Evolutionary conservation across 345 rosid genomes (phyloP).

Genomic region (Murraya paniculata): DNA sequence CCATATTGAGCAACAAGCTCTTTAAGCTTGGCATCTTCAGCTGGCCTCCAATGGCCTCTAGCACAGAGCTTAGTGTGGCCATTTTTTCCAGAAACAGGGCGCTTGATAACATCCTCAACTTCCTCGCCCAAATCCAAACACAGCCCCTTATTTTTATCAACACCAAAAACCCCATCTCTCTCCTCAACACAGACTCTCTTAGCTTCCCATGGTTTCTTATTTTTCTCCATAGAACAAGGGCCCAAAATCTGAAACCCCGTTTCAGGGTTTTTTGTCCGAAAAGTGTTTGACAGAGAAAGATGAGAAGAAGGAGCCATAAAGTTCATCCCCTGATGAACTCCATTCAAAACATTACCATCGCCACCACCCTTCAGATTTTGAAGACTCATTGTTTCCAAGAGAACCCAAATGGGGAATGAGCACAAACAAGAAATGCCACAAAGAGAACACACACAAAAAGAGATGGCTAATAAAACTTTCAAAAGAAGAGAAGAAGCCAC

Average conservation of each 20-base stretch:
- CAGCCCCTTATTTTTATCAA: constrained; percentile 21
- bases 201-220: constrained; percentile 19
- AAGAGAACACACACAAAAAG: background rate
- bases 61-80: constrained; percentile 50
- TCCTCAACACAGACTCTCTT: constrained; percentile 16
- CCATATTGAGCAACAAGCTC: constrained; percentile 77
- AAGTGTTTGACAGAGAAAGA: constrained; percentile 22
- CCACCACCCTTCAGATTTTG: constrained; percentile 15
- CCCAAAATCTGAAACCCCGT: constrained; percentile 31
- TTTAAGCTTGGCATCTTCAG: constrained; percentile 77
- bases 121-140: constrained; percentile 25
- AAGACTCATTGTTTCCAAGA: constrained; percentile 31
- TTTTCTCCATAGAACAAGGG: constrained; percentile 21
- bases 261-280: constrained; percentile 21
- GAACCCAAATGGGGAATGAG: no score
- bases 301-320: constrained; percentile 22
- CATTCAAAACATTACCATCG: constrained; percentile 13
- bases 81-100: constrained; percentile 22
- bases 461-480: background rate
- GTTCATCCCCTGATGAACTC: constrained; percentile 25
- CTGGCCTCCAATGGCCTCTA: constrained; percentile 96
- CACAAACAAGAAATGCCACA: no score
- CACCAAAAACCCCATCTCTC: constrained; percentile 22
- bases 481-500: constrained; percentile 27
- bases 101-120: constrained; percentile 19